phyloP scores from a whole-genome alignment of 306 rosid species.

The Alnus rubra region DNA sequence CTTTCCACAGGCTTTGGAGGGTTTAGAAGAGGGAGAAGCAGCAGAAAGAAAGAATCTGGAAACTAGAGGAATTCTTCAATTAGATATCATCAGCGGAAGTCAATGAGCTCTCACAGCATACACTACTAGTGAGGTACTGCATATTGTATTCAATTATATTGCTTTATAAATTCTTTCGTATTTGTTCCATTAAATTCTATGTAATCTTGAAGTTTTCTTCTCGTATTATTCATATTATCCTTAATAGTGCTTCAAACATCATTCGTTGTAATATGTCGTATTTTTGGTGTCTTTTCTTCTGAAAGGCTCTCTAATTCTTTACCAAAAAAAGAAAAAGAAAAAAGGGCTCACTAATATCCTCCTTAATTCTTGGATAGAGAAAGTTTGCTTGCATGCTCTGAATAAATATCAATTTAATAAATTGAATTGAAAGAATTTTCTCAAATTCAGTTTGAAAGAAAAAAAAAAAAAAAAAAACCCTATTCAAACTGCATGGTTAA shows the following conservation, averaged over 20 bases:
- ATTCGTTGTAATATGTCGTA: slow-evolving; percentile 11
- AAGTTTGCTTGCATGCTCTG: too few relatives aligned
- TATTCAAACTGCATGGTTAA: not conserved
- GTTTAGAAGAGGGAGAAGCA: slow-evolving; percentile 33
- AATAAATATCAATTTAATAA: too few relatives aligned
- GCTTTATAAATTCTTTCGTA: slow-evolving; percentile 55
- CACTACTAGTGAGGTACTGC: slow-evolving; percentile 19
- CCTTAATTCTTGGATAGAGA: not conserved
- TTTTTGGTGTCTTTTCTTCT: slow-evolving; percentile 1
- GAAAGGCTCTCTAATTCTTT: not conserved
- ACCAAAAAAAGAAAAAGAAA: not conserved
- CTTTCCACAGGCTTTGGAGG: slow-evolving; percentile 44
- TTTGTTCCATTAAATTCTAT: slow-evolving; percentile 43
- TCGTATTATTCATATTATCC: not conserved
- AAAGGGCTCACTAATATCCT: not conserved
- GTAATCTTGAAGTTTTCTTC: slow-evolving; percentile 4
- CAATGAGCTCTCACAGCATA: slow-evolving; percentile 21
- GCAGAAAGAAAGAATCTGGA: slow-evolving; percentile 30
- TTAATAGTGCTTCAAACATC: slow-evolving; percentile 5
- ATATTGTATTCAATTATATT: slow-evolving; percentile 12
- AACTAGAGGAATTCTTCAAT: slow-evolving; percentile 25
- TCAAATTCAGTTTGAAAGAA: too few relatives aligned
- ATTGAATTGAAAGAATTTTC: not conserved
- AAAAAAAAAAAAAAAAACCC: too few relatives aligned
- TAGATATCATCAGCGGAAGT: slow-evolving; percentile 32